phyloP scores from a whole-genome alignment of 2,329 filamentous ascomycete species.

The Hypoxylon sp. region DNA sequence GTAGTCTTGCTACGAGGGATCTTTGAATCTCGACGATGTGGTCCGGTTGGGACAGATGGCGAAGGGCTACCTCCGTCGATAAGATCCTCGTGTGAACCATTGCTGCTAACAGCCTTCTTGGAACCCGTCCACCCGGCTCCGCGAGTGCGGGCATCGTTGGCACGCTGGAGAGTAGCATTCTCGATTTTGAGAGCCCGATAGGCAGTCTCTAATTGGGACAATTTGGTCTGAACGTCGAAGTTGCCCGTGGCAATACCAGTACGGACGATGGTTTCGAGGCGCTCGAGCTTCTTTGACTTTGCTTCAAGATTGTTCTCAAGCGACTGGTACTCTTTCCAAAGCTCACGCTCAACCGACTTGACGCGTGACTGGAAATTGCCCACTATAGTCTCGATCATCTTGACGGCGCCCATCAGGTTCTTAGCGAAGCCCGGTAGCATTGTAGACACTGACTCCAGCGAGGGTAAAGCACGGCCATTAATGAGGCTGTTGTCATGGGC shows the following conservation, averaged over 20 bases:
- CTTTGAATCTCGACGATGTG: slow-evolving; percentile 54
- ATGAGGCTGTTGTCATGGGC: slow-evolving; percentile 89
- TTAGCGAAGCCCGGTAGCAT: slow-evolving; percentile 91
- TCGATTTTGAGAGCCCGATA: slow-evolving; percentile 76
- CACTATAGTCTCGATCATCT: slow-evolving; percentile 86
- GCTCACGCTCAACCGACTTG: slow-evolving; percentile 86
- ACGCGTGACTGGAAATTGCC: slow-evolving; percentile 84
- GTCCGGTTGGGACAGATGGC: slow-evolving; percentile 69
- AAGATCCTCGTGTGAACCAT: slow-evolving; percentile 54
- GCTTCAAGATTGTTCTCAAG: slow-evolving; percentile 86
- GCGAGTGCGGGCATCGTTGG: slow-evolving; percentile 71
- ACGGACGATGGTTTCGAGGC: slow-evolving; percentile 84
- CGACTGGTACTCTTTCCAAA: slow-evolving; percentile 91
- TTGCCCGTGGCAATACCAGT: slow-evolving; percentile 71
- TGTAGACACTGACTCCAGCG: slow-evolving; percentile 86
- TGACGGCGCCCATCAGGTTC: slow-evolving; percentile 88
- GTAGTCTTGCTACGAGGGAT: slow-evolving; percentile 59
- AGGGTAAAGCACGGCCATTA: slow-evolving; percentile 85
- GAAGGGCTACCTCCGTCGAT: slow-evolving; percentile 64
- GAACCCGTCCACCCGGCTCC: slow-evolving; percentile 55
- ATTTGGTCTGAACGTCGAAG: slow-evolving; percentile 61
- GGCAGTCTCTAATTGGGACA: slow-evolving; percentile 71
- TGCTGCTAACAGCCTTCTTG: slow-evolving; percentile 58
- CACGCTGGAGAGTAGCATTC: slow-evolving; percentile 77
- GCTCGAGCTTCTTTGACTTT: slow-evolving; percentile 87